Evolutionary conservation across 352 stramenopile species (phyloP).

Genomic region (Globisporangium iwayamae): DNA sequence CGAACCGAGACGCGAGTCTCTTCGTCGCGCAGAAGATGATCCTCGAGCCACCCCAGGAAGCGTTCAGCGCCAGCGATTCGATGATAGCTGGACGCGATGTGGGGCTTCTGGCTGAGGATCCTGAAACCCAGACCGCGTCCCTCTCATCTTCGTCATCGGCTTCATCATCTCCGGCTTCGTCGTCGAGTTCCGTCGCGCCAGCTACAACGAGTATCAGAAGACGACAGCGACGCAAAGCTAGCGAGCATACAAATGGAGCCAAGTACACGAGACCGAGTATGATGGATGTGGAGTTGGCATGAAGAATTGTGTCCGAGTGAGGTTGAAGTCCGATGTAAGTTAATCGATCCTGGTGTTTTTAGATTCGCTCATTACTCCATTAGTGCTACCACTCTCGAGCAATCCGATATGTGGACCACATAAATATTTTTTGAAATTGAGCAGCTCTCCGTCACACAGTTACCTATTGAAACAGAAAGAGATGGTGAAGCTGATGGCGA

Average conservation of each 20-base stretch:
- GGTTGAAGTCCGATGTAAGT: not conserved
- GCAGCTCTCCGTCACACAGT: not conserved
- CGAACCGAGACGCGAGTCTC: slow-evolving; percentile 88
- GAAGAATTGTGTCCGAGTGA: not conserved
- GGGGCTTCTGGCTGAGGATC: not conserved
- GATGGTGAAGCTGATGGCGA: slow-evolving; percentile 11
- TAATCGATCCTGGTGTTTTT: not conserved
- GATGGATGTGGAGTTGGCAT: not conserved
- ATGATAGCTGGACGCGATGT: not conserved
- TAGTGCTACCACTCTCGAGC: not conserved
- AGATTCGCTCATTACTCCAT: not conserved
- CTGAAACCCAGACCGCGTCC: slow-evolving; percentile 15
- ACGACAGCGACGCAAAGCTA: slow-evolving; percentile 7
- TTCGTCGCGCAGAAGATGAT: slow-evolving; percentile 90
- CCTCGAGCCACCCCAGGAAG: slow-evolving; percentile 51
- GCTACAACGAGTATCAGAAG: not conserved
- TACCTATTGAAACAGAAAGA: not conserved
- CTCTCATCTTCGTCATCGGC: slow-evolving; percentile 14
- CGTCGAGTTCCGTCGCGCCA: not conserved
- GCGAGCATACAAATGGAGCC: not conserved
- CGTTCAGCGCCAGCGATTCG: slow-evolving; percentile 11
- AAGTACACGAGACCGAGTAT: not conserved
- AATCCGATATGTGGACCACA: not conserved
- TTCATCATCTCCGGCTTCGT: not conserved
- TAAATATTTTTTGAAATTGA: not conserved